Evolutionary conservation across 768 basidiomycete species (phyloP).

Genomic region (Goffeauzyma gilvescens): DNA sequence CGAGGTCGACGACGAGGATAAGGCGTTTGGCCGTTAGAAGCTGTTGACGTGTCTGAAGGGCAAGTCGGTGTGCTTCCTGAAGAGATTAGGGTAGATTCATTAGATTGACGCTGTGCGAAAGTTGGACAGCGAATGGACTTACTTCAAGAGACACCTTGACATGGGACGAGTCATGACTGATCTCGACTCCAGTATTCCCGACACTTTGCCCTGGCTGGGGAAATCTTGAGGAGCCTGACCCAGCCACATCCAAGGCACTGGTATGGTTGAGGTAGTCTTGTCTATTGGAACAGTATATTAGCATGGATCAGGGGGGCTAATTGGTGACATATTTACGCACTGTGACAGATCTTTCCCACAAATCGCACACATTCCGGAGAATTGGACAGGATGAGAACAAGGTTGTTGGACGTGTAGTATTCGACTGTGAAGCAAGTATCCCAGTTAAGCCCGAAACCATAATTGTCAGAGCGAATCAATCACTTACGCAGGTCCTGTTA

Average conservation of each 20-base stretch:
- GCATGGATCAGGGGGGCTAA: not conserved
- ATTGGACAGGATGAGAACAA: conserved; percentile 89
- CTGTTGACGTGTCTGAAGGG: conserved; percentile 58
- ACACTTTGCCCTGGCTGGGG: not conserved
- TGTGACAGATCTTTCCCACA: conserved; percentile 81
- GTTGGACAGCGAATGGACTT: not conserved
- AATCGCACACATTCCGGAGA: conserved; percentile 75
- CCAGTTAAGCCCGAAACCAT: not conserved
- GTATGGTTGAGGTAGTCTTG: conserved; percentile 24
- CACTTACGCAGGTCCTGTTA: conserved; percentile 8
- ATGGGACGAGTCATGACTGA: conserved; percentile 58
- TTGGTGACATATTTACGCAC: conserved; percentile 11
- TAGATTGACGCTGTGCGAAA: not conserved
- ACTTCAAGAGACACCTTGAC: conserved; percentile 70
- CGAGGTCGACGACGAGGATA: conserved; percentile 90
- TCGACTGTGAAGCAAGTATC: not conserved
- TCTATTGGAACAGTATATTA: conserved; percentile 7
- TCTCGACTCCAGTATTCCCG: conserved; percentile 6
- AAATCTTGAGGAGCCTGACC: not conserved
- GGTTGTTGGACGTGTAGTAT: conserved; percentile 54
- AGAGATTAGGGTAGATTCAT: not conserved
- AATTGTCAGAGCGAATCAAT: no score
- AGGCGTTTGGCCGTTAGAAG: conserved; percentile 59
- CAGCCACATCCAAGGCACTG: conserved; percentile 2
- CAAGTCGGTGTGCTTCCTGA: conserved; percentile 68